These are phyloP conservation scores for Leccinum variicolor DNA, from an alignment of 768 basidiomycete genomes.

Conservation along the genomic window DNA sequence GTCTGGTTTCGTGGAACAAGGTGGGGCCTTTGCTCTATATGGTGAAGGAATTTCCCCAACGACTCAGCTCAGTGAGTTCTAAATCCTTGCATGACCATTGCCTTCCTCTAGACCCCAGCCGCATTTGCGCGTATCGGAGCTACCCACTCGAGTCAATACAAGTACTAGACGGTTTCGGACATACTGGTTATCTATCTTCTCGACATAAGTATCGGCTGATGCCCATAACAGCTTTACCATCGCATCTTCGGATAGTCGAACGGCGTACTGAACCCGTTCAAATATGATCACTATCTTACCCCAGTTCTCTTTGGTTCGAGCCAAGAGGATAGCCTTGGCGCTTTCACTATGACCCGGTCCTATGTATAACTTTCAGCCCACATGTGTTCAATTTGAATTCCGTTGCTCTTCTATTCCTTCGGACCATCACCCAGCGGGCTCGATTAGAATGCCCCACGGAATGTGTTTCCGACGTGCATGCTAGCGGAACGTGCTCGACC, in stretches of 20 bases:
- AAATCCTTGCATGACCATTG: constrained; percentile 3
- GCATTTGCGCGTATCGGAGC: not conserved
- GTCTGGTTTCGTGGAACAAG: constrained; percentile 1
- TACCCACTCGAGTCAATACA: not conserved
- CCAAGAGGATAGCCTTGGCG: not conserved
- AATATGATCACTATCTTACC: not conserved
- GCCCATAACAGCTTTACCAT: not conserved
- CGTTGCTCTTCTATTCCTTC: not conserved
- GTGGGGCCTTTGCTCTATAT: not conserved
- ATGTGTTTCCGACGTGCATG: not conserved
- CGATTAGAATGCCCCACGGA: not conserved
- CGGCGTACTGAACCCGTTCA: not conserved
- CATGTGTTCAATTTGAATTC: constrained; percentile 11
- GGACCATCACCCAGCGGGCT: not conserved
- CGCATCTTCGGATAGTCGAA: constrained; percentile 4
- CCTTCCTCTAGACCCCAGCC: not conserved
- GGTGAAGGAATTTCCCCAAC: constrained; percentile 2
- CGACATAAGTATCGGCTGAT: not conserved
- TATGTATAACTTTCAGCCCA: not conserved
- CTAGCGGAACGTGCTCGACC: not conserved
- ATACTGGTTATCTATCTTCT: not conserved
- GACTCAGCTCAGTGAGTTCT: constrained; percentile 11
- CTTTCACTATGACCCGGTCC: not conserved
- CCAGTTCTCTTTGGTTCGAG: not conserved
- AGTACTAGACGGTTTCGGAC: not conserved